These are phyloP conservation scores for Stylonectria norvegica DNA, from an alignment of 2,329 filamentous ascomycete species.

Conservation along the genomic window DNA sequence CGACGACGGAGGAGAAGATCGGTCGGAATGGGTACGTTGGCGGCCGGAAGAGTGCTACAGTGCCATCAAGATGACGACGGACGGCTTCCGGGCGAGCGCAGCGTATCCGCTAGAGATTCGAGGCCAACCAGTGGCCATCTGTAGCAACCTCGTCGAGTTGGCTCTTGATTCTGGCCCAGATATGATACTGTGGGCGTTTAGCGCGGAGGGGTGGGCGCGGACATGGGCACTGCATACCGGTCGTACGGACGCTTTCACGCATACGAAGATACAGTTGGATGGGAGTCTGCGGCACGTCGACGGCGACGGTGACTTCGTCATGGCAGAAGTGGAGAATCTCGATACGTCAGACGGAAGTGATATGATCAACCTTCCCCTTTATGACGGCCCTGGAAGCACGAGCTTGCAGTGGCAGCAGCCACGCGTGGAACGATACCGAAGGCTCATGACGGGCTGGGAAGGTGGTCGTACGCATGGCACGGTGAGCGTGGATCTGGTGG, in stretches of 20 bases:
- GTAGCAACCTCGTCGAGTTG: constrained; percentile 32
- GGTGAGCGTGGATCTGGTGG: constrained; percentile 31
- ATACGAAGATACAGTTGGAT: constrained; percentile 26
- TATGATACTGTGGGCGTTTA: constrained; percentile 36
- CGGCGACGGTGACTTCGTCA: constrained; percentile 28
- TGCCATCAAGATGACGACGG: constrained; percentile 17
- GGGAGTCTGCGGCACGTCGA: constrained; percentile 33
- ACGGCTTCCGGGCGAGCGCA: constrained; percentile 12
- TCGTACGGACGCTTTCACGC: constrained; percentile 13
- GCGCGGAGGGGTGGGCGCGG: constrained; percentile 32
- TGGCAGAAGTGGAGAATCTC: constrained; percentile 20
- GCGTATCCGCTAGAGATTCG: constrained; percentile 30
- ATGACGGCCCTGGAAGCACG: constrained; percentile 11
- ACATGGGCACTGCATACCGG: constrained; percentile 32
- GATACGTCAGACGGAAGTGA: constrained; percentile 4
- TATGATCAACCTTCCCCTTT: constrained; percentile 9
- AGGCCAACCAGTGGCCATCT: constrained; percentile 31
- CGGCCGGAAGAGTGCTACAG: constrained; percentile 19
- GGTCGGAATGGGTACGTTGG: constrained; percentile 16
- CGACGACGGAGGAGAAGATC: constrained; percentile 6
- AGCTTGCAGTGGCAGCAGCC: constrained; percentile 6
- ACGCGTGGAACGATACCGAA: constrained; percentile 12
- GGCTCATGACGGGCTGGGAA: constrained; percentile 13
- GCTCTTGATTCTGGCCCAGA: constrained; percentile 31
- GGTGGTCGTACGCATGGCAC: constrained; percentile 20